Conservation (phyloP, 2,329 filamentous ascomycete genomes). For the Pyrenophora seminiperda region DNA sequence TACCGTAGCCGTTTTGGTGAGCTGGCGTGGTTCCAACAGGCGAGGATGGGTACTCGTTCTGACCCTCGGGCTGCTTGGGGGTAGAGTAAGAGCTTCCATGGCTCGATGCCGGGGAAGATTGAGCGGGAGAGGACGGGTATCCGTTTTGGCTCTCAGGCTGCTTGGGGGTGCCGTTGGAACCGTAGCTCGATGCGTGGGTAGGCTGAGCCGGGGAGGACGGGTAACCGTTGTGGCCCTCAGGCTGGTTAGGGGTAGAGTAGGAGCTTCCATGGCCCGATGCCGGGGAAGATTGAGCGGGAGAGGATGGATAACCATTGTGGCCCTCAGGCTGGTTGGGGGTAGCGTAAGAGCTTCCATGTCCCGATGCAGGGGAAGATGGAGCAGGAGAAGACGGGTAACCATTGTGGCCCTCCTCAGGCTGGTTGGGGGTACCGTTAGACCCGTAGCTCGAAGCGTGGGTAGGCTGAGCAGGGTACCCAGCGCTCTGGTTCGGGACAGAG, state of each 20-base stretch:
- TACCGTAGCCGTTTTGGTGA: no score
- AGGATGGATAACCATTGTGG: conserved; percentile 9
- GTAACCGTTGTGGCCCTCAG: not conserved
- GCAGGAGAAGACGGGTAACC: not conserved
- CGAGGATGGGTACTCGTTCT: not conserved
- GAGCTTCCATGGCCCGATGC: not conserved
- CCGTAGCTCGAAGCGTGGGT: conserved; percentile 15
- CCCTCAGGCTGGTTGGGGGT: conserved; percentile 16
- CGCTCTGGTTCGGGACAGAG: conserved; percentile 10
- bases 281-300: not conserved
- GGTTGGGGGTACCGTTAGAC: conserved; percentile 9
- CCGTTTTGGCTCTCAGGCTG: conserved; percentile 13
- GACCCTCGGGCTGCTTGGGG: not conserved
- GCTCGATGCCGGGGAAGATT: not conserved
- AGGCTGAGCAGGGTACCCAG: conserved; percentile 6
- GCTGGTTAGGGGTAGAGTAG: not conserved
- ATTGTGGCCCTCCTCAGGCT: not conserved
- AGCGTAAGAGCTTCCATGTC: no score
- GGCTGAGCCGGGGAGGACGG: conserved; percentile 1
- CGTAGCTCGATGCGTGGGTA: no score
- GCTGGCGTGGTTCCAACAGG: no score
- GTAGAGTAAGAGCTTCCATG: not conserved
- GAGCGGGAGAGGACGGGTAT: conserved; percentile 8
- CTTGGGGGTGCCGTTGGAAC: conserved; percentile 13
- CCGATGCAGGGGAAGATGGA: conserved; percentile 11